These are phyloP conservation scores for Hemerocallis citrina DNA, from an alignment of 106 monocot genomes.

Conservation along the genomic window DNA sequence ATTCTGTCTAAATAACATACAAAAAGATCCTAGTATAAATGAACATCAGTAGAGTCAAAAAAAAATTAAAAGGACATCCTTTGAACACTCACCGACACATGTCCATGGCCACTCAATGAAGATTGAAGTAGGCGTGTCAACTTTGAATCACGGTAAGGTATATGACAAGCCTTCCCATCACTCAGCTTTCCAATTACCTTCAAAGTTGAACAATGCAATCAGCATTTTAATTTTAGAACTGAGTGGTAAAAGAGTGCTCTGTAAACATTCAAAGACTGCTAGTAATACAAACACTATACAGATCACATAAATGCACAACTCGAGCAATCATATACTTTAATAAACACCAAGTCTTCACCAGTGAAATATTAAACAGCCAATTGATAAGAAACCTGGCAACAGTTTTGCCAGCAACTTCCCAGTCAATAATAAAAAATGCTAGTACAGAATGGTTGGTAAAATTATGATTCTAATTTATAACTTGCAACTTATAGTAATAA, in stretches of 20 bases:
- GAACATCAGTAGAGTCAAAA: too few relatives aligned
- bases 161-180: slow-evolving; percentile 93
- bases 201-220: not conserved
- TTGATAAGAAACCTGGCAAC: not conserved
- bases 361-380: not conserved
- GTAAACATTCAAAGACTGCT: not conserved
- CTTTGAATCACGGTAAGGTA: slow-evolving; percentile 99
- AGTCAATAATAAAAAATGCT: not conserved
- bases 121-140: slow-evolving; percentile 97
- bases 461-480: not conserved
- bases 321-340: not conserved
- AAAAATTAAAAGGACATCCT: not conserved
- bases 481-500: not conserved
- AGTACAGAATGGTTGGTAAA: not conserved
- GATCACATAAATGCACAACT: not conserved
- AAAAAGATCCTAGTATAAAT: not conserved
- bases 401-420: not conserved
- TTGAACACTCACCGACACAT: slow-evolving; percentile 71
- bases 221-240: not conserved
- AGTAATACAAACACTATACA: not conserved
- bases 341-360: not conserved
- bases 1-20: not conserved
- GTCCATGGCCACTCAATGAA: slow-evolving; percentile 92
- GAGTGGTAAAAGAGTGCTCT: not conserved
- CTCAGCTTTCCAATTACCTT: slow-evolving; percentile 99